phyloP scores from a whole-genome alignment of 2,329 filamentous ascomycete genomes.

The Cordyceps pruinosa region DNA sequence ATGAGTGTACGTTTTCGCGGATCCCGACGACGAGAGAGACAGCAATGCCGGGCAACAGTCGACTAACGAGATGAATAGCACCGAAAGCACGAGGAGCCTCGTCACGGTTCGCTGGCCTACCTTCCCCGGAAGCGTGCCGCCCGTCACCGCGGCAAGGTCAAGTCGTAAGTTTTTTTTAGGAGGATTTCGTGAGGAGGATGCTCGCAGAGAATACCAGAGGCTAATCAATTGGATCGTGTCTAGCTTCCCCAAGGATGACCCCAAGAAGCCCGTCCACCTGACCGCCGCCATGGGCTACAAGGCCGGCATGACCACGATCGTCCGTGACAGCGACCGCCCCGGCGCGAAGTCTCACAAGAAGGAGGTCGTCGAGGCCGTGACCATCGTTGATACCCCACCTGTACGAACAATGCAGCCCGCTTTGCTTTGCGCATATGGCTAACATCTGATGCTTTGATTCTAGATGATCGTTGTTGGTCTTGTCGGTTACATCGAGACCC shows the following conservation, averaged over 20 bases:
- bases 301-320: conserved; percentile 99
- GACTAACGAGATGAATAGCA: conserved; percentile 28
- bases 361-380: conserved; percentile 85
- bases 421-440: conserved; percentile 68
- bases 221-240: conserved; percentile 18
- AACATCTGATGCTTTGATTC: conserved; percentile 48
- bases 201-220: conserved; percentile 18
- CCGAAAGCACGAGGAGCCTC: conserved; percentile 71
- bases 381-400: conserved; percentile 86
- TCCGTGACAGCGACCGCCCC: conserved; percentile 97
- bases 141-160: conserved; percentile 94
- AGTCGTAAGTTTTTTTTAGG: conserved; percentile 64
- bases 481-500: conserved; percentile 99
- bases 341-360: conserved; percentile 99
- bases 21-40: background rate
- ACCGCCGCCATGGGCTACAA: conserved; percentile 99
- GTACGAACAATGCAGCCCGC: conserved; percentile 84
- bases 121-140: conserved; percentile 87
- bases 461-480: conserved; percentile 99
- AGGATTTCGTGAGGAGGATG: background rate
- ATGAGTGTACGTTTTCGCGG: conserved; percentile 33
- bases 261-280: conserved; percentile 98
- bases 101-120: conserved; percentile 89
- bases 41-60: background rate
- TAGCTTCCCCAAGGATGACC: conserved; percentile 99